Evolutionary conservation across 352 stramenopile species (phyloP).

Genomic region (Blastocystis sp.): DNA sequence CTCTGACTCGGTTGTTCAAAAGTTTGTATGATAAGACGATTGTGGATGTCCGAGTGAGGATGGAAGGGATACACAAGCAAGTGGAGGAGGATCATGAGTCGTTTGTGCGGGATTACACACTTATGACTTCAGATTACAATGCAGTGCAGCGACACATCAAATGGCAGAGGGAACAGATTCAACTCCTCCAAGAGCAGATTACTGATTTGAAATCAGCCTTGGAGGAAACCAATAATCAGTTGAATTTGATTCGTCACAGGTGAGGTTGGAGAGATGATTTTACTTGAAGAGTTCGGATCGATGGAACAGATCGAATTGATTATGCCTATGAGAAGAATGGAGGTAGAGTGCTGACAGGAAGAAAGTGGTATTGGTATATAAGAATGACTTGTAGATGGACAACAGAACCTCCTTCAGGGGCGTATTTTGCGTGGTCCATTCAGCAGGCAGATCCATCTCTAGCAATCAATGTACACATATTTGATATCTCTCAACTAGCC

Average conservation of each 20-base stretch:
- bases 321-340: slow-evolving; percentile 60
- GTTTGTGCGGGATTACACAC: slow-evolving; percentile 2
- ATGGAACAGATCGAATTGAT: slow-evolving; percentile 52
- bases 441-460: neutral
- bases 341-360: slow-evolving; percentile 14
- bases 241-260: neutral
- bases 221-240: neutral
- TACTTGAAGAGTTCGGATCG: neutral
- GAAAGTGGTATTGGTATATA: neutral
- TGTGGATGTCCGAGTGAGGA: neutral
- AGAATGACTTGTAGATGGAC: slow-evolving; percentile 32
- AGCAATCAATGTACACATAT: slow-evolving; percentile 1
- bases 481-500: neutral
- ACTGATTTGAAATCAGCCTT: neutral
- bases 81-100: neutral
- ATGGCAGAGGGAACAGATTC: neutral
- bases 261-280: neutral
- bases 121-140: slow-evolving; percentile 8
- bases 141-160: slow-evolving; percentile 3
- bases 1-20: neutral
- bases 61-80: neutral
- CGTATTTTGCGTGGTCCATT: neutral
- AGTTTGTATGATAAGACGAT: slow-evolving; percentile 18
- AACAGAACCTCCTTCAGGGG: neutral
- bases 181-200: neutral